Evolutionary conservation across 768 basidiomycete genomes (phyloP), one percentile per base, ranked within the genome.

Genomic region (Cystofilobasidium ferigula): DNA sequence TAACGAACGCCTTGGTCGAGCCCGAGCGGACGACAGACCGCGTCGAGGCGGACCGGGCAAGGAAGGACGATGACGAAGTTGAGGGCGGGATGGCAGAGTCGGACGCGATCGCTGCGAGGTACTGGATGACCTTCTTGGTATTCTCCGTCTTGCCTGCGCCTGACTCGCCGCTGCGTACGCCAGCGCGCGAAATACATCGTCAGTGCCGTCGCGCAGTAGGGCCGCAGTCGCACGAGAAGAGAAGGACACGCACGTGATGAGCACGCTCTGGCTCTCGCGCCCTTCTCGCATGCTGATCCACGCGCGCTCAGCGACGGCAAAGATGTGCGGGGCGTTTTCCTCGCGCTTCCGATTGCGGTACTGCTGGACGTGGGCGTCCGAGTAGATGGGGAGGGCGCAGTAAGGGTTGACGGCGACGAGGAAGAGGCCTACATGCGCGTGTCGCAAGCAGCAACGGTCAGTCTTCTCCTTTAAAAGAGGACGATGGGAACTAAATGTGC

Each of bases 81-180:
- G 67, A 61, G 3, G 60, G 51, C 0, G 71, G 61, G 22, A 79
- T 77, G 71, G 88, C 83, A 1, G 82, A 79, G 71, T 92, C 89
- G 14, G 89, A 84, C 2, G 95, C 95, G 71, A 98, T 97, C 9
- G 95, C 90, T 0, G 95, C 94, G 47, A 99, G 84, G 77, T 98
- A 99, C 75, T 98, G 95, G 62, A 99, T 99, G 72, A 98, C 94
- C 74, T 98, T 98, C 82, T 99, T 98, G 58, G 80, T 81, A 78
- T 94, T 98, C 75, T 98, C 95, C 2, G 95, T 99, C 80, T 98
- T 99, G 51, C 95, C 95, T 4, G 95, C 95, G 40, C 95, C 95
- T 10, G 95, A 98, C 80, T 99, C 95, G 48, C 95, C 95, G 12
- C 93, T 95, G 71, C 22, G 5, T 0, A 53, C 26, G 3, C 4